Base-by-base conservation (phyloP, 768 basidiomycete genomes). In the Termitomyces sp. region DNA sequence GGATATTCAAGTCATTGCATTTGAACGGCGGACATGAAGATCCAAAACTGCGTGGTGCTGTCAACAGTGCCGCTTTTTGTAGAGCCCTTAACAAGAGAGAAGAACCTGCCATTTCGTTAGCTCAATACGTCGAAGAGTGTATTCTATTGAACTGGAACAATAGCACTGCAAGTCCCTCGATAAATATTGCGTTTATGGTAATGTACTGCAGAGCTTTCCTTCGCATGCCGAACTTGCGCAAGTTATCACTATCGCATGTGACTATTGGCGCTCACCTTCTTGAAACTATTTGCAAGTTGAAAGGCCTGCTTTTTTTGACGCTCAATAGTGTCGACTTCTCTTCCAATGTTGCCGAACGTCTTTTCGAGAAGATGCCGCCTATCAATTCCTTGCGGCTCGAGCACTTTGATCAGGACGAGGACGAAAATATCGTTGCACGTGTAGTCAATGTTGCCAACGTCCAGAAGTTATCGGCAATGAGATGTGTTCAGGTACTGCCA, bases 1-100 rank as follows among this genome's bases (percentile, higher is more conserved):
- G 73, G 30, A 63, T 78, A 4, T 80, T 75, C 59, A 65, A 71
- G 28, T 62, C 61, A 3, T n/a, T 80, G 15, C 42, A 57, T 19
- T 63, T 73, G 12, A 58, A 57, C 1, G 63, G 60, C 21, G 30
- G 35, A 11, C 17, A 51, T 48, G 28, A 54, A 31, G 44, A 35
- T 19, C 28, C 52, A 31, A 40, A 23, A 30, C 17, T 8, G 30
- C 30, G 23, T 44, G 33, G 43, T 35, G 30, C 53, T 26, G 23
- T 54, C 50, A 55, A 56, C 44, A 33, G 50, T 17, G 37, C 58
- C 21, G 42, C 62, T 3, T 67, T 72, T 50, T 76, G 69, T 51
- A 52, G 67, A 28, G 67, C 62, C 3, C 55, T 75, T 8, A 55
- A 62, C 4, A 67, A 56, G 19, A 59, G 63, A 30, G 50, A 66